Percentiles rank a stretch among this genome's conserved stretches.
These are phyloP conservation scores for Daldinia vernicosa DNA, from an alignment of 495 filamentous ascomycete species.

Conservation along the genomic window DNA sequence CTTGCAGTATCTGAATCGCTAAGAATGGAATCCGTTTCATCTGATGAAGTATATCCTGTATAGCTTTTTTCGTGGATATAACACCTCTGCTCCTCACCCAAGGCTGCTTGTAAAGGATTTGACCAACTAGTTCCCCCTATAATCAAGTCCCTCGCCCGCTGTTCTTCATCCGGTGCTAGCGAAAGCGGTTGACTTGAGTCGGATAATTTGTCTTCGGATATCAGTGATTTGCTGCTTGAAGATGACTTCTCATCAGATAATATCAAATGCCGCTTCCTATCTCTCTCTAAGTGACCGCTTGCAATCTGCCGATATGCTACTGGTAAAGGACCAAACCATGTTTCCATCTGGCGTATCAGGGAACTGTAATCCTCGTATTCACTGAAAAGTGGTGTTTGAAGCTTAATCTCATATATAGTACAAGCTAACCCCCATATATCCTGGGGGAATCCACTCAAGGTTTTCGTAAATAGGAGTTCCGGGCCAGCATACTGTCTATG, in stretches of 20 bases:
- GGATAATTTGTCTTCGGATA: neutral
- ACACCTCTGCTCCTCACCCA: constrained; percentile 3
- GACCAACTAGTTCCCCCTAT: neutral
- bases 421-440: constrained; percentile 45
- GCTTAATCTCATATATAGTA: constrained; percentile 31
- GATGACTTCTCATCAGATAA: neutral
- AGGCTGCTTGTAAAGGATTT: constrained; percentile 10
- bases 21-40: neutral
- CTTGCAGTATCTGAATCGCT: neutral
- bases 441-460: constrained; percentile 12
- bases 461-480: constrained; percentile 34
- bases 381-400: constrained; percentile 9
- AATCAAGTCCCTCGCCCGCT: neutral
- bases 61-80: neutral
- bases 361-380: constrained; percentile 19
- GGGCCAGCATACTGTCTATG: constrained; percentile 36
- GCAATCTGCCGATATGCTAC: constrained; percentile 21
- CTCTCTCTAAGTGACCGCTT: neutral
- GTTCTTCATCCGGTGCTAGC: constrained; percentile 13
- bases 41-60: constrained; percentile 12
- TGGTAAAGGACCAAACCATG: constrained; percentile 38
- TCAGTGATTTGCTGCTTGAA: neutral
- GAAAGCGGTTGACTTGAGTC: neutral
- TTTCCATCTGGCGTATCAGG: constrained; percentile 31
- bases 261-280: neutral